A percentile compares a stretch with the other conserved stretches of the same genome.
Conservation (phyloP, 495 filamentous ascomycete genomes). For the Penicillium subrubescens region DNA sequence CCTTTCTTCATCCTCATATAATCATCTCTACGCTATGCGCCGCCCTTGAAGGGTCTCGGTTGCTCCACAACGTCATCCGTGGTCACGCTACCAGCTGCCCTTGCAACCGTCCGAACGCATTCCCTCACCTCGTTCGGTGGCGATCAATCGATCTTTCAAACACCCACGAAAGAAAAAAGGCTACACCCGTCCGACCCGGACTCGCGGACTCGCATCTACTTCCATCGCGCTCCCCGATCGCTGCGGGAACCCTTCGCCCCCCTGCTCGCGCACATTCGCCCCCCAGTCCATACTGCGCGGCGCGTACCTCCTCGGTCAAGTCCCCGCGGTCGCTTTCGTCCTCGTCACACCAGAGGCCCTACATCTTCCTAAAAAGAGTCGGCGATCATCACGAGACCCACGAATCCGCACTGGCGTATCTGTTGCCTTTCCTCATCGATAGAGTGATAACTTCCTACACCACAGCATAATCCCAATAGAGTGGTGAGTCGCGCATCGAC, state of each 20-base stretch:
- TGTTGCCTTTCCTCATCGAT: slow-evolving; percentile 9
- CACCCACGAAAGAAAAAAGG: neutral
- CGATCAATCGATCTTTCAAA: slow-evolving; percentile 9
- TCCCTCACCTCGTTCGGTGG: slow-evolving; percentile 7
- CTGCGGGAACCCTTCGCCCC: neutral
- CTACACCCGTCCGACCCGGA: neutral
- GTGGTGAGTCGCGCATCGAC: slow-evolving; percentile 26
- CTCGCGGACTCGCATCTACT: neutral
- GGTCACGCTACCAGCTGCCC: slow-evolving; percentile 41
- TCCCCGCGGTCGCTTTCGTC: slow-evolving; percentile 35
- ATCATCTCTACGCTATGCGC: slow-evolving; percentile 36
- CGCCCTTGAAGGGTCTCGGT: slow-evolving; percentile 38
- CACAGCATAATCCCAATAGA: slow-evolving; percentile 18
- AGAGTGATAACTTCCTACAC: slow-evolving; percentile 15
- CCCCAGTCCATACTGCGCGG: slow-evolving; percentile 1
- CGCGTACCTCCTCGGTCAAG: slow-evolving; percentile 4
- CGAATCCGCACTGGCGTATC: slow-evolving; percentile 26
- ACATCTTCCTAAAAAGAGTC: slow-evolving; percentile 1
- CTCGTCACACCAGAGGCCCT: slow-evolving; percentile 10
- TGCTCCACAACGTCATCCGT: slow-evolving; percentile 41
- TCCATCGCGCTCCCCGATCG: neutral
- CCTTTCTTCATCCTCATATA: neutral
- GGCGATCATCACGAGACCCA: slow-evolving; percentile 31
- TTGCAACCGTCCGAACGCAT: slow-evolving; percentile 29
- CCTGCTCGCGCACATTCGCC: slow-evolving; percentile 17